These are phyloP conservation scores for Erodium chrysanthum DNA, from an alignment of 441 rosid genomes.

Conservation along the genomic window DNA sequence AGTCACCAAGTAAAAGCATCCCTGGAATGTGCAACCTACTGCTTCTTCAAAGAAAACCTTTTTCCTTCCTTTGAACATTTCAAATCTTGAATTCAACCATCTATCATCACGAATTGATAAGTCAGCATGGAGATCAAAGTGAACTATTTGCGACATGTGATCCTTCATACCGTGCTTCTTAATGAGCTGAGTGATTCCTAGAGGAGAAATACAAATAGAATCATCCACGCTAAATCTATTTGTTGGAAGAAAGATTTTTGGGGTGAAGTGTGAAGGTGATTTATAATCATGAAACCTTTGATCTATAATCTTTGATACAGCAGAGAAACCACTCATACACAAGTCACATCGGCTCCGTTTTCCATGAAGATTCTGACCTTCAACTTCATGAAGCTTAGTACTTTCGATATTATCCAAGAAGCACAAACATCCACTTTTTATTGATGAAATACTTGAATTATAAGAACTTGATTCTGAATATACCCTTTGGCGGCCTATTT, in stretches of 20 bases:
- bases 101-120: slow-evolving; percentile 44
- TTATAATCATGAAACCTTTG: slow-evolving; percentile 27
- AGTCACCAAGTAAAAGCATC: slow-evolving; percentile 75
- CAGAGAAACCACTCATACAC: slow-evolving; percentile 42
- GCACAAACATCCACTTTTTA: slow-evolving; percentile 23
- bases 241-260: slow-evolving; percentile 52
- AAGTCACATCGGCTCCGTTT: slow-evolving; percentile 28
- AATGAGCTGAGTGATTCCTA: slow-evolving; percentile 70
- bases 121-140: slow-evolving; percentile 45
- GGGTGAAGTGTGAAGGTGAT: slow-evolving; percentile 31
- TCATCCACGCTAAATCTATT: slow-evolving; percentile 54
- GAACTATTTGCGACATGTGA: slow-evolving; percentile 36
- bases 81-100: slow-evolving; percentile 34
- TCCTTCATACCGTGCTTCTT: slow-evolving; percentile 33
- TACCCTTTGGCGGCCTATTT: slow-evolving; percentile 47
- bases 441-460: slow-evolving; percentile 23
- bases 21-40: slow-evolving; percentile 82
- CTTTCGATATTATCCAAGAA: slow-evolving; percentile 23
- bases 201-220: slow-evolving; percentile 60
- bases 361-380: slow-evolving; percentile 25
- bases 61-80: slow-evolving; percentile 29
- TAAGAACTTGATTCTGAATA: slow-evolving; percentile 21
- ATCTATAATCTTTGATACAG: slow-evolving; percentile 31
- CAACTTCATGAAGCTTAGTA: slow-evolving; percentile 25
- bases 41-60: slow-evolving; percentile 49